These are phyloP conservation scores for Ophiosphaerella korrae DNA, from an alignment of 2,329 filamentous ascomycete genomes.

Conservation along the genomic window DNA sequence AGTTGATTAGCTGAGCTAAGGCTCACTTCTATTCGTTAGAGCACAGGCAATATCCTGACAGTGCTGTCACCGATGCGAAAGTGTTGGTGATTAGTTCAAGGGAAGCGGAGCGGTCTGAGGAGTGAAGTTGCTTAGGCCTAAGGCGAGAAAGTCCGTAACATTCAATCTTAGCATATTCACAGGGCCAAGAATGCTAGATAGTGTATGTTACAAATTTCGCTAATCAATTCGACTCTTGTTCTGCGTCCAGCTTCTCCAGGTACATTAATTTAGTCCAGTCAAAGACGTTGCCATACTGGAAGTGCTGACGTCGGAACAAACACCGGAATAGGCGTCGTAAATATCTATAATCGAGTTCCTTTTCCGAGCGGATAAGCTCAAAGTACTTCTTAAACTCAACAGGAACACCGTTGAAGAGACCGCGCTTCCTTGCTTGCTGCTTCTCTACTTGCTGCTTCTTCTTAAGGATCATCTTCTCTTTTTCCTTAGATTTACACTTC, in stretches of 20 bases:
- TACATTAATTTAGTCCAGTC: conserved; percentile 20
- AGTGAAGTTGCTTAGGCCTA: not conserved
- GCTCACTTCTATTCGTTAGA: not conserved
- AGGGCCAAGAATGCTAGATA: not conserved
- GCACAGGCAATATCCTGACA: not conserved
- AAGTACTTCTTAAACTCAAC: conserved; percentile 17
- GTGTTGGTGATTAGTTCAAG: not conserved
- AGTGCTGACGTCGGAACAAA: conserved; percentile 14
- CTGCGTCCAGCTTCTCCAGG: conserved; percentile 5
- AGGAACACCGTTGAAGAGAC: conserved; percentile 4
- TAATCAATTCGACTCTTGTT: not conserved
- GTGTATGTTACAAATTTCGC: not conserved
- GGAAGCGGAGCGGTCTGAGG: not conserved
- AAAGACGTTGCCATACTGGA: conserved; percentile 21
- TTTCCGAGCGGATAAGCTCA: conserved; percentile 8
- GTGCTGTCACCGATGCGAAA: not conserved
- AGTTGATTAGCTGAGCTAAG: not conserved
- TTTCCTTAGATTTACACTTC: conserved; percentile 14
- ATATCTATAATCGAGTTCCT: conserved; percentile 13
- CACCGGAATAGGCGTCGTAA: conserved; percentile 16
- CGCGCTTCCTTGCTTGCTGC: not conserved
- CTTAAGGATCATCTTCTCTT: conserved; percentile 20
- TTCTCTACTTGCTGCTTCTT: conserved; percentile 9
- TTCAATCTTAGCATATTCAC: not conserved
- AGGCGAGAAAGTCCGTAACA: not conserved